Base-by-base conservation (phyloP, 257 asterid species). In the Solanum piurae region DNA sequence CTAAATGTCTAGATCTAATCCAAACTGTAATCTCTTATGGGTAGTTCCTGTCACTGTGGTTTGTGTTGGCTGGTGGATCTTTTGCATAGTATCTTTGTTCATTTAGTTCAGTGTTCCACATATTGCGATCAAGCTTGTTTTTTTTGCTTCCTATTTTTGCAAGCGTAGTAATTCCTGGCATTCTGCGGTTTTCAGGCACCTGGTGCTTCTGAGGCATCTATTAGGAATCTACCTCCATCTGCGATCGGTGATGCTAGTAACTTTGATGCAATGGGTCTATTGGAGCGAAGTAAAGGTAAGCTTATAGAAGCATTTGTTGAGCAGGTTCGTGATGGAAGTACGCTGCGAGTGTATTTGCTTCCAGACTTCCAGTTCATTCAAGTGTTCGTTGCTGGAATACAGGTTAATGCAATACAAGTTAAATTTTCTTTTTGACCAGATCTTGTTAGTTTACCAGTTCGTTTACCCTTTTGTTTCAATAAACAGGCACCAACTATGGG, bases 281-380 rank as follows among this genome's bases (percentile, higher is more conserved):
- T 94, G 92, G 92, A 89, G 60, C 87, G 93, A 74, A 97, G 92
- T 88, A 97, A 93, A 91, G 99, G 99, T 23, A 93, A 93, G 76
- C 97, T 98, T 18, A 88, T 97, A 98, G 97, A 97, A 88, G 99
- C 98, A 88, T 89, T 95, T 69, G 98, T 97, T 87, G 98, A 97
- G 92, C 97, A 94, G 91, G 96, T 93, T 86, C 98, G 98, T 42
- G 98, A 95, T 93, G 99, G 99, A 89, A 97, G 98, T 95, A 95
- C 98, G 2, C 89, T 97, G 86, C 98, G 98, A 86, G 98, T 93
- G 69, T 95, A 95, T 89, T 92, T 97, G 93, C 99, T 97, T 92
- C 98, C 99, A 44, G 96, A 94, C 44, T 95, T 95, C 89, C 98
- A 92, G 87, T 92, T 94, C 89, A 98, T 95, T 84, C 98, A 97